phyloP scores from a whole-genome alignment of 495 filamentous ascomycete genomes.

The Zalerion maritima region DNA sequence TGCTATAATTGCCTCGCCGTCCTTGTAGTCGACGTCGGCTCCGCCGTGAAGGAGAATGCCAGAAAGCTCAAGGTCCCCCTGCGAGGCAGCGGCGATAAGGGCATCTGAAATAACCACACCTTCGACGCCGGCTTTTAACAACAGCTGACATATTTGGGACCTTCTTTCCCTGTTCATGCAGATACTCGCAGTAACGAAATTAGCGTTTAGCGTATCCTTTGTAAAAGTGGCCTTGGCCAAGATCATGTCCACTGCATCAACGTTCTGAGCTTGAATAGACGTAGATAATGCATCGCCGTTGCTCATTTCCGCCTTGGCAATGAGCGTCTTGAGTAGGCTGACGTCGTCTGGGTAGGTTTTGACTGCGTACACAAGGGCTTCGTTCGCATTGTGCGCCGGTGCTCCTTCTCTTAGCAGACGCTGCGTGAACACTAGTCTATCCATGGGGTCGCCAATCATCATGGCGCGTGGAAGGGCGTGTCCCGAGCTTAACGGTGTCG shows the following conservation, averaged over 20 bases:
- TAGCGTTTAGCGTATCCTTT: constrained; percentile 12
- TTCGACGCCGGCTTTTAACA: constrained; percentile 23
- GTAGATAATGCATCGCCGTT: constrained; percentile 25
- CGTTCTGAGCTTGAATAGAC: constrained; percentile 20
- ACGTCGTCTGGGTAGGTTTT: constrained; percentile 22
- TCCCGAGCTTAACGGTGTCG: constrained; percentile 16
- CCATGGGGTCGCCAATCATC: constrained; percentile 26
- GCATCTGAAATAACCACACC: constrained; percentile 23
- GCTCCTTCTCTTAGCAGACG: constrained; percentile 26
- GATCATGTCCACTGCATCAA: constrained; percentile 22
- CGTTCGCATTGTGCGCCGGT: constrained; percentile 22
- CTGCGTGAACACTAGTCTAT: constrained; percentile 26
- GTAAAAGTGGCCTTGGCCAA: constrained; percentile 18
- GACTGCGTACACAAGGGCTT: constrained; percentile 28
- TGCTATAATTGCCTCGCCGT: constrained; percentile 30
- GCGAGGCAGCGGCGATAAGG: constrained; percentile 24
- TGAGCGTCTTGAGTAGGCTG: constrained; percentile 22
- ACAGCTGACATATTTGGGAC: constrained; percentile 16
- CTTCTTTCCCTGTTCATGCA: constrained; percentile 15
- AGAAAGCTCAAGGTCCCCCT: constrained; percentile 30
- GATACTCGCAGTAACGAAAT: constrained; percentile 19
- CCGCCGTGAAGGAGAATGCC: constrained; percentile 24
- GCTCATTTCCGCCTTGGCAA: constrained; percentile 22
- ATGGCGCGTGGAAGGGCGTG: constrained; percentile 26
- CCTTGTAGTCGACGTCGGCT: constrained; percentile 26